Evolutionary conservation across 768 basidiomycete species (phyloP).

Genomic region (Phylloporus sp.): DNA sequence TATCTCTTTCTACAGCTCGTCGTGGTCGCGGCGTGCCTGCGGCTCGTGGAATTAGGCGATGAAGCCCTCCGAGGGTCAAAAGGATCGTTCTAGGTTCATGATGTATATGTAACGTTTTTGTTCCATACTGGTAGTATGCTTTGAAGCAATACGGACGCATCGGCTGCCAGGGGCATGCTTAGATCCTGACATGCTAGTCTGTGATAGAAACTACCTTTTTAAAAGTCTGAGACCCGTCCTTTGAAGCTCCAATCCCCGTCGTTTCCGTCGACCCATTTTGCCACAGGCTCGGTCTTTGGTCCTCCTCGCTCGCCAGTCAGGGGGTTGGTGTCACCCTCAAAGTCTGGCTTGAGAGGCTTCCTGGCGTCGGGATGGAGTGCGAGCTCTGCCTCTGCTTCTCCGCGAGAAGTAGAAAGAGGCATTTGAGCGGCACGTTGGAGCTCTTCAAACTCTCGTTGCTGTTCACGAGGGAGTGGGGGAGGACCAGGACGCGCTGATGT

Average conservation of each 20-base stretch:
- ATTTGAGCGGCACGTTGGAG: conserved; percentile 60
- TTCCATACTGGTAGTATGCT: conserved; percentile 7
- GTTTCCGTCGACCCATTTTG: conserved; percentile 45
- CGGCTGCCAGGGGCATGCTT: not conserved
- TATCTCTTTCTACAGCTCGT: conserved; percentile 50
- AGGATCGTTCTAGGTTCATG: conserved; percentile 4
- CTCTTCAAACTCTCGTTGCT: conserved; percentile 86
- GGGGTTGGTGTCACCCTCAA: conserved; percentile 79
- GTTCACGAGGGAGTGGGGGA: conserved; percentile 63
- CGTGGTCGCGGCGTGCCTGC: conserved; percentile 81
- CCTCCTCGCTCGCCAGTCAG: conserved; percentile 81
- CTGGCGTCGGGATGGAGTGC: conserved; percentile 69
- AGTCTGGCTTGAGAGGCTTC: conserved; percentile 54
- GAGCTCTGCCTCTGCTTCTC: conserved; percentile 38
- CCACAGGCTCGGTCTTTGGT: conserved; percentile 80
- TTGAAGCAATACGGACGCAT: not conserved
- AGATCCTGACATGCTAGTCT: not conserved
- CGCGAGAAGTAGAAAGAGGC: conserved; percentile 29
- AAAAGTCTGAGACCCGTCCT: conserved; percentile 86
- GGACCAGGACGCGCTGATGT: conserved; percentile 56
- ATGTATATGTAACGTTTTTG: conserved; percentile 15
- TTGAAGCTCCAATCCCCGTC: conserved; percentile 89
- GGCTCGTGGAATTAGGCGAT: conserved; percentile 77
- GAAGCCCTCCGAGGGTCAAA: conserved; percentile 22
- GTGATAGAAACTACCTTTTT: conserved; percentile 11